These are phyloP conservation scores for Echites panduratus DNA, from an alignment of 257 asterid genomes.

Conservation along the genomic window DNA sequence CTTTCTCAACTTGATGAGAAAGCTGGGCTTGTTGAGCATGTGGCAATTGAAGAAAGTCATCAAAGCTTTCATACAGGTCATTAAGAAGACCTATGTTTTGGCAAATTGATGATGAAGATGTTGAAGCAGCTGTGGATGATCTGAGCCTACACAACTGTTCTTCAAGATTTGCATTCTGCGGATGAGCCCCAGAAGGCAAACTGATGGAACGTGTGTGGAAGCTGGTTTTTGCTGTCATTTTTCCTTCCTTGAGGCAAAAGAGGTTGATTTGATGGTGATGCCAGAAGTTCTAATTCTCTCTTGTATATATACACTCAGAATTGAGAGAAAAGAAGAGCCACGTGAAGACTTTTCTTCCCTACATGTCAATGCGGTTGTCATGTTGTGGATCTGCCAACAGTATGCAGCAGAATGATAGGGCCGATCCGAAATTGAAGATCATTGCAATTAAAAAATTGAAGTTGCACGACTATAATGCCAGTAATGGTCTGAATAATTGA, in stretches of 20 bases:
- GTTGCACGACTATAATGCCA: background rate
- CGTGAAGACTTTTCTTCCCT: background rate
- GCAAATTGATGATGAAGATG: background rate
- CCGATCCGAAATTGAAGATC: background rate
- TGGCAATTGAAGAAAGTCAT: conserved; percentile 20
- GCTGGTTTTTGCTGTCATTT: background rate
- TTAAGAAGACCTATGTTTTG: conserved; percentile 13
- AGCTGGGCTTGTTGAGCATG: conserved; percentile 10
- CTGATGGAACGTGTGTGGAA: conserved; percentile 22
- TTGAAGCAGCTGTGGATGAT: background rate
- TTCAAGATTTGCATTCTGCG: background rate
- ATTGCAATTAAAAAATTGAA: background rate
- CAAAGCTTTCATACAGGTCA: conserved; percentile 14
- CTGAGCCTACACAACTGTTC: background rate
- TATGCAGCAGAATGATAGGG: background rate
- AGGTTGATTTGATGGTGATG: background rate
- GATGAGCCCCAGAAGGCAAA: conserved; percentile 25
- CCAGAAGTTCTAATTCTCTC: background rate
- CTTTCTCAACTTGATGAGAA: background rate
- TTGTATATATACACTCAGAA: no score
- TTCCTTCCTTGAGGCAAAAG: background rate
- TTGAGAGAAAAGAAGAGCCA: no score
- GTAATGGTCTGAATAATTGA: background rate
- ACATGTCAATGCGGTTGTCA: background rate
- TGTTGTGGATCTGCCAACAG: conserved; percentile 1